Base-by-base conservation (phyloP, 179 eudicot species). In the Silene vulgaris region DNA sequence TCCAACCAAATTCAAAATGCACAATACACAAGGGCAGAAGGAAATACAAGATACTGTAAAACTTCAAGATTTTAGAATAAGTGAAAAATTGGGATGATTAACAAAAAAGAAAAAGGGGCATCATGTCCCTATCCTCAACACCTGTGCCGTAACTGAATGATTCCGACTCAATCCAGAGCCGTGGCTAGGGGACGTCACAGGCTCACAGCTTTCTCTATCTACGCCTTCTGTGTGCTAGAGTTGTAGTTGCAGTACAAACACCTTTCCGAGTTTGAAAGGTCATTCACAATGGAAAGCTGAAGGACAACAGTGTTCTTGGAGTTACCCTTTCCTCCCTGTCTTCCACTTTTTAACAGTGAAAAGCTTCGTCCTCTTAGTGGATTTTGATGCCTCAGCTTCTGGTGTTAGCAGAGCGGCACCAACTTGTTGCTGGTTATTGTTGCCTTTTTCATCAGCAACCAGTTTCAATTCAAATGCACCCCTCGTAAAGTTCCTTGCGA, bases 381-480 rank as follows among this genome's bases (percentile, higher is more conserved):
- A 73, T 65, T 71, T 63, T 48, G 78, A 48, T 66, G 80, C 54
- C 69, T 80, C 84, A 29, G 78, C 69, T 54, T 85, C 82, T 12
- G 84, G 75, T n/a, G 84, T 75, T 56, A 82, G 77, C 76, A 83
- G 63, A 26, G 90, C 56, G 21, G 80, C 82, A 37, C 82, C 81
- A 65, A 74, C 79, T 74, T 79, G 86, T 56, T 81, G 73, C 65
- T 84, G 82, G 73, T 68, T 73, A 54, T 78, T 74, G 74, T 73
- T 20, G 48, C 63, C 82, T 78, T 84, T 83, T 14, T 89, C 89
- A 68, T 83, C 89, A 8, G 79, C 76, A 62, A 89, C 68, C 74
- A 80, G 82, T 82, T 87, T 90, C 79, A 92, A 85, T 84, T 90
- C 97, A 84, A 88, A 92, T 45, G 85, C 82, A 59, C 97, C 97